Conservation (phyloP, 2,329 filamentous ascomycete genomes). For the Penicillium sp. region DNA sequence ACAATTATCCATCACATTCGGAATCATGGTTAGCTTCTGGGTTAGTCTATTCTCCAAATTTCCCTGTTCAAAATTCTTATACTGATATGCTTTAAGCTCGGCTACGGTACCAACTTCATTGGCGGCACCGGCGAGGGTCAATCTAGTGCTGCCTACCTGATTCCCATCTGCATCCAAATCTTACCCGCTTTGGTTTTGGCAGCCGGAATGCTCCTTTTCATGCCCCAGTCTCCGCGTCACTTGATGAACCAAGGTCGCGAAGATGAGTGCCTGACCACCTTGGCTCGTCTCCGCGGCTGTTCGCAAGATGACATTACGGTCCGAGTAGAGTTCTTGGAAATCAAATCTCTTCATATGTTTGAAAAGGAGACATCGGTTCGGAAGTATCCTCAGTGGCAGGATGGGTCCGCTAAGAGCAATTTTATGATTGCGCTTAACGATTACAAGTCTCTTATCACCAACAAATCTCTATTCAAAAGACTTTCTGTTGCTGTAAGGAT, state of each 20-base stretch:
- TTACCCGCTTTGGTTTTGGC: slow-evolving; percentile 65
- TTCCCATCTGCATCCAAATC: slow-evolving; percentile 52
- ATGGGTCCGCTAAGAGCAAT: slow-evolving; percentile 52
- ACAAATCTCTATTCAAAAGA: slow-evolving; percentile 47
- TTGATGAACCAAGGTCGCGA: slow-evolving; percentile 68
- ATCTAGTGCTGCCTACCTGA: slow-evolving; percentile 48
- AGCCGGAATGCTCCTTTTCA: slow-evolving; percentile 64
- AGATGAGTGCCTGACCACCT: slow-evolving; percentile 61
- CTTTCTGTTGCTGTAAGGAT: slow-evolving; percentile 47
- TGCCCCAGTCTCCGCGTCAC: slow-evolving; percentile 76
- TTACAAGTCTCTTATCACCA: slow-evolving; percentile 10
- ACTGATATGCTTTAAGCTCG: not conserved
- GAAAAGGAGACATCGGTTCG: slow-evolving; percentile 69
- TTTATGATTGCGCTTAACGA: slow-evolving; percentile 18
- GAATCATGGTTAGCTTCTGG: slow-evolving; percentile 40
- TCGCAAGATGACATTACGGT: slow-evolving; percentile 65
- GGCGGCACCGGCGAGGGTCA: slow-evolving; percentile 53
- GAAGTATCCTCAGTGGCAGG: slow-evolving; percentile 60
- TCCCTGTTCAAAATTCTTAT: too few relatives aligned
- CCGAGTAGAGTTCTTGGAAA: slow-evolving; percentile 73
- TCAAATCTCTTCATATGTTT: slow-evolving; percentile 73
- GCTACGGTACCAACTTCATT: slow-evolving; percentile 56
- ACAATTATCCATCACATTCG: slow-evolving; percentile 39
- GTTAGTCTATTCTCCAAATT: slow-evolving; percentile 10
- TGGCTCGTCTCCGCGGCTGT: slow-evolving; percentile 64